Conservation (phyloP, 352 stramenopile species). For the Phytopythium oedochilum region DNA sequence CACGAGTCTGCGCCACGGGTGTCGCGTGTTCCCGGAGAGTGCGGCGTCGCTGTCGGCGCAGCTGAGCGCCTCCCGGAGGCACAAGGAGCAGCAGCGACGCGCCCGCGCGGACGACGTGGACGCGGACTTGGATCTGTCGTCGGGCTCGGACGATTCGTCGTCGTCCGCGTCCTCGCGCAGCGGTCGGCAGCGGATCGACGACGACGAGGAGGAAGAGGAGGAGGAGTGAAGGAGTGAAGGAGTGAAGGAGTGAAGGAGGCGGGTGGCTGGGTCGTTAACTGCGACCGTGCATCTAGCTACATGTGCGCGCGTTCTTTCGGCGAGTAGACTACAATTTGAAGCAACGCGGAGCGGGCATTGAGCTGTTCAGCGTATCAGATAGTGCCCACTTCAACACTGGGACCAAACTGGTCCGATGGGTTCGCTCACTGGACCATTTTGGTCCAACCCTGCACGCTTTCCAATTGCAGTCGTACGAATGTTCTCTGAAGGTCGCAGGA, state of each 20-base stretch:
- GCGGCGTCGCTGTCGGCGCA: conserved; percentile 2
- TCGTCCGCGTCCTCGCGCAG: conserved; percentile 24
- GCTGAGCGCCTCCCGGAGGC: conserved; percentile 13
- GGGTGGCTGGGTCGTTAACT: too few relatives aligned
- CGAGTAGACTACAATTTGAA: not conserved
- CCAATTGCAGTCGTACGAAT: too few relatives aligned
- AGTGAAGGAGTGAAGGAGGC: not conserved
- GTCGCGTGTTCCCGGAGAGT: conserved; percentile 31
- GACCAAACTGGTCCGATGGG: not conserved
- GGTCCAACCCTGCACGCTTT: too few relatives aligned
- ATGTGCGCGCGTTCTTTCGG: too few relatives aligned
- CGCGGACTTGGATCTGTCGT: conserved; percentile 14
- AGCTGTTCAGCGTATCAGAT: too few relatives aligned
- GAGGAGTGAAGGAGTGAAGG: conserved; percentile 6
- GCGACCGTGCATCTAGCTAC: too few relatives aligned
- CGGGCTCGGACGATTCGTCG: conserved; percentile 29
- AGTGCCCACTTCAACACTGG: not conserved
- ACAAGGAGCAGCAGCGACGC: conserved; percentile 8
- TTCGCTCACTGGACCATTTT: too few relatives aligned
- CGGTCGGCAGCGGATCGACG: conserved; percentile 20
- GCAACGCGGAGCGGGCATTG: not conserved
- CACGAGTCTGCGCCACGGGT: conserved; percentile 29
- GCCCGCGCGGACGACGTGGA: conserved; percentile 2
- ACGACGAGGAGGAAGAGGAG: conserved; percentile 16
- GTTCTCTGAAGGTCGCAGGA: not conserved